phyloP scores from a whole-genome alignment of 768 basidiomycete species.

The Boletus rex-veris region DNA sequence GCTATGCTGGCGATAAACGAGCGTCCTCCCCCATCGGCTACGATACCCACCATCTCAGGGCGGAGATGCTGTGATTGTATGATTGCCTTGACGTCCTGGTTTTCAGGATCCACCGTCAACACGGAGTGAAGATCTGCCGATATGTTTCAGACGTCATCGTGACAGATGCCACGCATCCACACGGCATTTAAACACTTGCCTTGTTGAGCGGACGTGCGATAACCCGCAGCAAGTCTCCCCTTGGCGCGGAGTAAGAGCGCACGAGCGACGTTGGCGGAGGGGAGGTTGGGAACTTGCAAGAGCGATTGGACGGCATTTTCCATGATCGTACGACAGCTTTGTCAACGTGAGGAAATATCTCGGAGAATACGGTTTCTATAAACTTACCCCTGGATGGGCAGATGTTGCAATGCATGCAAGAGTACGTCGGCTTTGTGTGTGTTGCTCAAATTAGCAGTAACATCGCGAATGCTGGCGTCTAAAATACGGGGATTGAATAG shows the following conservation, averaged over 20 bases:
- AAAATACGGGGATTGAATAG: conserved; percentile 76
- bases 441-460: conserved; percentile 52
- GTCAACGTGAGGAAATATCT: conserved; percentile 4
- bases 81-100: conserved; percentile 64
- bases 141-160: conserved; percentile 3
- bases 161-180: neutral
- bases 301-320: conserved; percentile 76
- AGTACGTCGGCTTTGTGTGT: conserved; percentile 69
- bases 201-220: conserved; percentile 60
- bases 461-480: conserved; percentile 72
- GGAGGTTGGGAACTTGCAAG: conserved; percentile 52
- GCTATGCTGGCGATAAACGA: conserved; percentile 15
- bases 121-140: conserved; percentile 62
- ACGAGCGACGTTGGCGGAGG: conserved; percentile 49
- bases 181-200: conserved; percentile 35
- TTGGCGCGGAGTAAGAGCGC: conserved; percentile 67
- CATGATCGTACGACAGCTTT: conserved; percentile 54
- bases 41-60: conserved; percentile 51
- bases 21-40: neutral
- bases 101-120: conserved; percentile 59
- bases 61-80: conserved; percentile 49
- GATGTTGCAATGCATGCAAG: conserved; percentile 77
- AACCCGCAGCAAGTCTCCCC: conserved; percentile 57
- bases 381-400: conserved; percentile 65
- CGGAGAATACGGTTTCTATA: neutral